Conservation (phyloP, 129 eudicot genomes). For the Mikania micrantha region DNA sequence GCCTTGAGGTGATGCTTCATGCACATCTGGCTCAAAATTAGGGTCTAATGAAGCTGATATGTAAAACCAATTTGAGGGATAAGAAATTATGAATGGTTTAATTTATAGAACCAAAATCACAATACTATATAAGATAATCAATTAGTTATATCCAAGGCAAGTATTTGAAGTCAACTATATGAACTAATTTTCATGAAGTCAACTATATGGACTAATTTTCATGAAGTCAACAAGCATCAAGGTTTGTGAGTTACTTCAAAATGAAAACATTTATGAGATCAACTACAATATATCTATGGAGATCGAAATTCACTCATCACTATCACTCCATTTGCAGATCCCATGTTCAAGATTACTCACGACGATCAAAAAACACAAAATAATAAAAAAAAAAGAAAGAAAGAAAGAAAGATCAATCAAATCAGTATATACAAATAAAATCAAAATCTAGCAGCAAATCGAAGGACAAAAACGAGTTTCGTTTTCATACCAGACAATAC, state of each 20-base stretch:
- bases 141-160: background rate
- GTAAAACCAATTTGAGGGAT: too few species aligned
- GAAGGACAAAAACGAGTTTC: background rate
- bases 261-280: background rate
- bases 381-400: background rate
- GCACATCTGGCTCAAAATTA: too few species aligned
- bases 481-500: slow-evolving; percentile 66
- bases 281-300: background rate
- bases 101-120: too few species aligned
- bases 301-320: background rate
- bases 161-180: too few species aligned
- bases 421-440: background rate
- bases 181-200: too few species aligned
- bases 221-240: background rate
- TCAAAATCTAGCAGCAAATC: background rate
- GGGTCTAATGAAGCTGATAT: too few species aligned
- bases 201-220: too few species aligned
- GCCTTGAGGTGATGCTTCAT: too few species aligned
- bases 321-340: background rate
- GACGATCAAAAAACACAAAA: background rate
- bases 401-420: background rate
- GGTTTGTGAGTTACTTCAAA: background rate
- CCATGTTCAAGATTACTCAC: background rate
- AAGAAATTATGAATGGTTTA: too few species aligned
- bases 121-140: background rate